Evolutionary conservation across 2,329 filamentous ascomycete genomes (phyloP), one percentile per base, ranked within the genome.

Genomic region (Phaeosphaeriaceae sp.): DNA sequence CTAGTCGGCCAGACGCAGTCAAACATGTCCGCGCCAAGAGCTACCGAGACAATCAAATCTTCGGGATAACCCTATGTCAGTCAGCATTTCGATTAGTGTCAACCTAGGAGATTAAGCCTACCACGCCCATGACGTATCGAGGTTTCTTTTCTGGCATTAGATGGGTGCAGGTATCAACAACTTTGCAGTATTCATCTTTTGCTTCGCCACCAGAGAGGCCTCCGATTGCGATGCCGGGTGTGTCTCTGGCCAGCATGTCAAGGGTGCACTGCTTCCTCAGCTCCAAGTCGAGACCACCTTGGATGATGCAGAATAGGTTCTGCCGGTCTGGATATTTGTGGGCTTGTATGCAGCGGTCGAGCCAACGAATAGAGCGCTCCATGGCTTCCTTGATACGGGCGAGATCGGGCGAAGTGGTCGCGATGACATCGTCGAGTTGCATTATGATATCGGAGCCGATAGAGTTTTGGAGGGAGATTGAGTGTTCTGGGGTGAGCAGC

Each of bases 371-470:
- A 46, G 91, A 96, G 46, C 94, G 87, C 67, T 94, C 83, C 92
- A 97, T 97, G 41, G 94, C 94, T 74, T 96, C 91, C 54, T 87
- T 85, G 85, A 99, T 97, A 44, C 95, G 87, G 16, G 80, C 87
- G 47, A 84, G 80, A 73, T 99, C 94, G 0, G 93, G 93, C 0
- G 92, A 97, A 0, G 94, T 99, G 0, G 94, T 97, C 23, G 92
- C 93, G 42, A 99, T 88, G 12, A 99, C 95, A 74, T 99, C 95
- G 79, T 99, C 94, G 3, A 99, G 86, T 76, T 99, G 95, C 95
- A 99, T 99, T 60, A 97, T 97, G 63, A 99, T 97, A 75, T 99
- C 94, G 56, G 91, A 96, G 57, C 94, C 94, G 66, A 99, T 99
- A 46, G 88, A 93, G 75, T 99, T 97, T 72, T 99, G 94, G 3